Conservation (phyloP, 202 grass and related monocot genomes). For the Brachypodium distachyon region DNA sequence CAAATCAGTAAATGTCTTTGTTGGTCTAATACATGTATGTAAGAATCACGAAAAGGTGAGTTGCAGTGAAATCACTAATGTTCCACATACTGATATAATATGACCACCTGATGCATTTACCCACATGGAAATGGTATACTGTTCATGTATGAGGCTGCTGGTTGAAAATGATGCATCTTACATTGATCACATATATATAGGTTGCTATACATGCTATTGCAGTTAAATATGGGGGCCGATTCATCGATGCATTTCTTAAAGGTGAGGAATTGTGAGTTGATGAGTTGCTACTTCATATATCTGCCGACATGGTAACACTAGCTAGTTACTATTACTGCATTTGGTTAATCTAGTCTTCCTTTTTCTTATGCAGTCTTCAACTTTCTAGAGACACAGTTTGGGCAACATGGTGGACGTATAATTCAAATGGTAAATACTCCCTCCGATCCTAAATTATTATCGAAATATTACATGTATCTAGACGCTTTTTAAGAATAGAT, state of each 20-base stretch:
- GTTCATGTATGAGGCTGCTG: constrained; percentile 12
- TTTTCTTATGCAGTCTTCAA: constrained; percentile 49
- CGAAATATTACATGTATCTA: no score
- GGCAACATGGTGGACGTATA: constrained; percentile 42
- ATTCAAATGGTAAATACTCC: constrained; percentile 63
- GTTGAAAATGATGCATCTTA: constrained; percentile 18
- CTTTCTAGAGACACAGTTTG: constrained; percentile 62
- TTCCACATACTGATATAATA: background rate
- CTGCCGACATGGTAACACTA: constrained; percentile 1
- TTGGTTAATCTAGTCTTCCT: background rate
- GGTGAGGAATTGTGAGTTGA: constrained; percentile 21
- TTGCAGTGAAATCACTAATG: background rate
- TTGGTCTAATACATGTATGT: constrained; percentile 58
- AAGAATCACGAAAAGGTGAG: constrained; percentile 66
- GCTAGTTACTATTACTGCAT: constrained; percentile 16
- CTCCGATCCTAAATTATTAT: no score
- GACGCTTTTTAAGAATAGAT: no score
- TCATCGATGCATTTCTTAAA: constrained; percentile 86
- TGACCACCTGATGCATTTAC: background rate
- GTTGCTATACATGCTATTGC: constrained; percentile 71
- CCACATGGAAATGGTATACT: background rate
- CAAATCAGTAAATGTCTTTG: constrained; percentile 65
- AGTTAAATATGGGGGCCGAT: constrained; percentile 81
- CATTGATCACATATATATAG: constrained; percentile 29
- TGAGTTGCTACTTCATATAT: background rate